phyloP scores from a whole-genome alignment of 805 yeast species.

The Nakazawaea wyomingensis region DNA sequence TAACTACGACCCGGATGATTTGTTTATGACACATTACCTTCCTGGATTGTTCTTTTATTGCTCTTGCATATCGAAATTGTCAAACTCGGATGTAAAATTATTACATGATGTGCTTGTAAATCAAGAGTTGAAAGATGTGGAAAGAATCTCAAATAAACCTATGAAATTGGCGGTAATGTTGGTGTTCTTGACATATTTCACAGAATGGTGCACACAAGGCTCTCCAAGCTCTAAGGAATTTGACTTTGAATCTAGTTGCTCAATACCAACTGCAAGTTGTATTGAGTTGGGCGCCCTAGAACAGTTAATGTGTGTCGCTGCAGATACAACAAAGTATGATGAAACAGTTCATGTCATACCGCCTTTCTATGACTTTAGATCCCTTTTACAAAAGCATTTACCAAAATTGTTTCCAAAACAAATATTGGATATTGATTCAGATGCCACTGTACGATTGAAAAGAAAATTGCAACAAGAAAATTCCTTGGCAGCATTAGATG shows the following conservation, averaged over 20 bases:
- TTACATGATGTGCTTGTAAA: slow-evolving; percentile 32
- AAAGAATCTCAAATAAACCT: slow-evolving; percentile 41
- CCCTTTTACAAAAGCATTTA: slow-evolving; percentile 59
- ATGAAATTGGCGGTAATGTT: slow-evolving; percentile 42
- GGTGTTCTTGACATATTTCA: slow-evolving; percentile 52
- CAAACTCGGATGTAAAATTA: slow-evolving; percentile 31
- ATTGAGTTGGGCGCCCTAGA: slow-evolving; percentile 69
- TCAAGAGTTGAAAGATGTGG: slow-evolving; percentile 29
- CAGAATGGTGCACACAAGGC: slow-evolving; percentile 61
- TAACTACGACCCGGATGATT: slow-evolving; percentile 53
- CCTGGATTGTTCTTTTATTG: slow-evolving; percentile 52
- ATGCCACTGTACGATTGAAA: slow-evolving; percentile 32
- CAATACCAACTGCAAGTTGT: slow-evolving; percentile 52
- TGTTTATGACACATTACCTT: slow-evolving; percentile 56
- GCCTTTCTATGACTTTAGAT: slow-evolving; percentile 58
- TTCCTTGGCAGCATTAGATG: slow-evolving; percentile 21
- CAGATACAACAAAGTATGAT: slow-evolving; percentile 46
- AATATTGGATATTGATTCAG: slow-evolving; percentile 44
- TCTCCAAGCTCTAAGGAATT: slow-evolving; percentile 35
- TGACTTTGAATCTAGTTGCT: slow-evolving; percentile 52
- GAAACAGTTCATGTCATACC: slow-evolving; percentile 34
- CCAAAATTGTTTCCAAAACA: slow-evolving; percentile 53
- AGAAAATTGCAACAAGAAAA: slow-evolving; percentile 23
- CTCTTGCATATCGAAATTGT: slow-evolving; percentile 29
- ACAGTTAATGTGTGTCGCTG: slow-evolving; percentile 53